Base-by-base conservation (phyloP, 2,329 filamentous ascomycete species). In the Pestalotiopsis sp. region DNA sequence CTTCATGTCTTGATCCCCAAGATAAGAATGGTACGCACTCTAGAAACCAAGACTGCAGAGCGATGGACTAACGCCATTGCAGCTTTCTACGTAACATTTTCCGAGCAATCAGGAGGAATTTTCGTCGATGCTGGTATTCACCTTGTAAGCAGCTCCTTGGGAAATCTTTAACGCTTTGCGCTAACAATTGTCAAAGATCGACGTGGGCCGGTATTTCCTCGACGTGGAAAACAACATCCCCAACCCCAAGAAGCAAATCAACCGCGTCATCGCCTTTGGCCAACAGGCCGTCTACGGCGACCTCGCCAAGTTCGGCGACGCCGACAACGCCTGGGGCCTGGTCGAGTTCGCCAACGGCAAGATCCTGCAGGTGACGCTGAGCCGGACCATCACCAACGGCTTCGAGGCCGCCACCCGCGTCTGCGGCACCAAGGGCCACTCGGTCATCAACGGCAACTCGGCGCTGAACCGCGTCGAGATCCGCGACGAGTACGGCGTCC, bases 241-340 rank as follows among this genome's bases (percentile, higher is more conserved):
- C 31, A 65, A 65, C 40, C 6, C 62, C 62, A 65, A 65, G 62
- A 65, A 65, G 62, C 62, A 65, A 65, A 40, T 65, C 62, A 65
- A 65, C 36, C 62, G 62, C 36, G 62, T 65, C 2, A 20, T 65
- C 25, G 62, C 62, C 38, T 65, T 65, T 13, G 62, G 62, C 9
- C 62, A 65, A 65, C 62, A 65, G 36, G 62, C 62, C 2, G 45
- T 65, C 23, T 65, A 65, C 25, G 40, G 62, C 40, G 62, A 65
- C 4, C 62, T 65, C 11, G 62, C 62, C 40, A 65, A 65, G 40
- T 65, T 65, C 11, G 62, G 62, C 62, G 62, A 65, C 25, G 62
- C 62, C 36, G 62, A 65, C 40, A 65, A 65, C 20, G 62, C 62
- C 62, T 65, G 62, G 62, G 62, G 62, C 11, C 62, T 65, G 40